Evolutionary conservation across 257 asterid species (phyloP), one percentile per base, ranked within the genome.

Genomic region (Solanum bukasovii): DNA sequence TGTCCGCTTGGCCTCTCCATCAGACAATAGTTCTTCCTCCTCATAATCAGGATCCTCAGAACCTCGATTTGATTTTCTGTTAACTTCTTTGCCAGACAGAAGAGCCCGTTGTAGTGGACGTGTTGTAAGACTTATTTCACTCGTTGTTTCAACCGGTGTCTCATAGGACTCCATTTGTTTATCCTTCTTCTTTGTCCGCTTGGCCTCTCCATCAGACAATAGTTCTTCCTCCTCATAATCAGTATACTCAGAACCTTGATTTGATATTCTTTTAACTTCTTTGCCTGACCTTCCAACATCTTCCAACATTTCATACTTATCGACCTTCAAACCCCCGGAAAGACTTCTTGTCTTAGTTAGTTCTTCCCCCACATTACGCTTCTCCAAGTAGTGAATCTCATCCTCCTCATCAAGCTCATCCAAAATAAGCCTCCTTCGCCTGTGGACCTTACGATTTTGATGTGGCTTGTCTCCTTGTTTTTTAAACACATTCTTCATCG

Each of bases 311-410:
- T 91, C 96, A 84, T 65, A 61, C 75, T 89, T 94, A 68, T 87
- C 92, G 34, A 91, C 91, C 91, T 93, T 94, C 38, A 86, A 84
- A 65, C 75, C 82, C 82, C 67, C 72, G 14, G 89, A 89, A 82
- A 84, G 65, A 61, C 77, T 87, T 42, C 88, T 90, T 88, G 91
- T 93, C 89, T 91, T 91, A 84, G 89, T 85, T 0, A 93, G 77
- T 82, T 93, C 96, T 49, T 89, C 88, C 70, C 93, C 98, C 52
- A 87, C 84, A 49, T 94, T 96, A 11, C 93, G 94, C 92, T 96
- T 96, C 94, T 96, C 98, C 85, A 95, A 89, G 90, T 92, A 96
- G 63, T 95, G 94, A 88, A 95, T 94, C 93, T 97, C 99, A 86
- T 92, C 31, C 92, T 97, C 98, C 14, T 95, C 98, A 86, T 93